These are phyloP conservation scores for Monilinia fructigena DNA, from an alignment of 2,329 filamentous ascomycete genomes.

Conservation along the genomic window DNA sequence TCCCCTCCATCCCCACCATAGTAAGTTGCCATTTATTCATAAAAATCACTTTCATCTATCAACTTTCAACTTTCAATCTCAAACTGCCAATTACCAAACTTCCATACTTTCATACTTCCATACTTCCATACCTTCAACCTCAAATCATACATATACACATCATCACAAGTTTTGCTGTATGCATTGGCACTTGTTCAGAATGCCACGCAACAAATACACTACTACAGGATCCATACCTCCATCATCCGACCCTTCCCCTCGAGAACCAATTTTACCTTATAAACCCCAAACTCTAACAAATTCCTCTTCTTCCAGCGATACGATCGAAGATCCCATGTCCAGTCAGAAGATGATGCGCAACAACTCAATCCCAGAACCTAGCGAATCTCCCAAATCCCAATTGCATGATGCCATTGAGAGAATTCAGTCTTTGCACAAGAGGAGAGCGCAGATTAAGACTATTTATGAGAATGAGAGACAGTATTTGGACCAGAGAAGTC, in stretches of 20 bases:
- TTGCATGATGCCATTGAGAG: slow-evolving; percentile 23
- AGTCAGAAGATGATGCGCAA: slow-evolving; percentile 12
- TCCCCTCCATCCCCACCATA: slow-evolving; percentile 23
- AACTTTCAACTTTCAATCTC: background rate
- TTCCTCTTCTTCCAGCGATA: slow-evolving; percentile 14
- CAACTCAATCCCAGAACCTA: slow-evolving; percentile 21
- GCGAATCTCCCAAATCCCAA: slow-evolving; percentile 18
- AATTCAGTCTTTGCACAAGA: slow-evolving; percentile 21
- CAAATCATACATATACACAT: slow-evolving; percentile 1
- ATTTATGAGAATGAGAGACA: slow-evolving; percentile 23
- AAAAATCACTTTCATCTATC: background rate
- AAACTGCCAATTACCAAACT: no score
- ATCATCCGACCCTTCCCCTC: slow-evolving; percentile 2
- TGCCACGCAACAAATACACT: slow-evolving; percentile 23
- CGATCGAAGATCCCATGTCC: slow-evolving; percentile 11
- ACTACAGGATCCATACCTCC: background rate
- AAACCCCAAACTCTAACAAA: slow-evolving; percentile 17
- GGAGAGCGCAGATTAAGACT: slow-evolving; percentile 13
- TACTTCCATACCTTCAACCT: background rate
- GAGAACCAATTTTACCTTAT: slow-evolving; percentile 9
- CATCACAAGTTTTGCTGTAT: slow-evolving; percentile 1
- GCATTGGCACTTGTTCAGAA: slow-evolving; percentile 16
- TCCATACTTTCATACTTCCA: background rate
- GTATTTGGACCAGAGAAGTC: slow-evolving; percentile 20
- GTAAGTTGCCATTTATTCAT: slow-evolving; percentile 11